Conservation (phyloP, 345 rosid genomes). For the Syzygium grande region DNA sequence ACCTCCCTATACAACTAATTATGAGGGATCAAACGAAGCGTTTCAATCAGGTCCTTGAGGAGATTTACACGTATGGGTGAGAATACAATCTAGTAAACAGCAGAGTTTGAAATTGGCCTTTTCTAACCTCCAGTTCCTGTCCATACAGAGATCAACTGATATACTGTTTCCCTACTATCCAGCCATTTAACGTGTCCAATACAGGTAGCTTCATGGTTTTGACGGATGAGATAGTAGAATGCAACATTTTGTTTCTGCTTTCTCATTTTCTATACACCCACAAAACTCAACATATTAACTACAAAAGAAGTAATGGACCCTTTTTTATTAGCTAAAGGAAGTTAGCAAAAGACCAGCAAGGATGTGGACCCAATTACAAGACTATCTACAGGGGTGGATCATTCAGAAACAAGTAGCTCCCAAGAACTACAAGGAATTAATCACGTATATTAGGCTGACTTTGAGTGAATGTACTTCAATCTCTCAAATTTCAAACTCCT, state of each 20-base stretch:
- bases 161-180: neutral
- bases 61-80: neutral
- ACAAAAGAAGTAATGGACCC: neutral
- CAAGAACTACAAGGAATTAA: neutral
- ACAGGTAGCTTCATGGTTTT: neutral
- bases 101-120: neutral
- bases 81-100: neutral
- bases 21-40: neutral
- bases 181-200: neutral
- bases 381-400: neutral
- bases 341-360: neutral
- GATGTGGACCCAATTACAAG: neutral
- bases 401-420: neutral
- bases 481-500: neutral
- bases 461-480: neutral
- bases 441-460: neutral
- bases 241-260: neutral
- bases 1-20: neutral
- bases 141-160: neutral
- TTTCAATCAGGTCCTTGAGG: neutral
- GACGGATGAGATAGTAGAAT: neutral
- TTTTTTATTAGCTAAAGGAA: neutral
- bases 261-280: neutral
- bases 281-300: neutral
- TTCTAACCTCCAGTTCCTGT: neutral